These are phyloP conservation scores for Vaccinium corymbosum DNA, from an alignment of 148 eudicot species.

Conservation along the genomic window DNA sequence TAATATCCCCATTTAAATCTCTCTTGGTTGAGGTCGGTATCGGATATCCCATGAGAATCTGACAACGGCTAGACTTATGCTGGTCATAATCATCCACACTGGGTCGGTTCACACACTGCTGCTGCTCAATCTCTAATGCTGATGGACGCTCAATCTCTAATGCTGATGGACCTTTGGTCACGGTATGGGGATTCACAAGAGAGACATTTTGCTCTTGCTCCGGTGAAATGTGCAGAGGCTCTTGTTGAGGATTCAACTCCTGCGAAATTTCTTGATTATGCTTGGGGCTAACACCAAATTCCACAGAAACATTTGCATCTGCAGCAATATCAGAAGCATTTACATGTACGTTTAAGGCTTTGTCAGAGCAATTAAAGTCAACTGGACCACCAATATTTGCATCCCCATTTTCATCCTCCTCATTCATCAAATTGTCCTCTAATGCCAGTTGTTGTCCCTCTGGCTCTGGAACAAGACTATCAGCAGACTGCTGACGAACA, in stretches of 20 bases:
- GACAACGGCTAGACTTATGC: constrained; percentile 20
- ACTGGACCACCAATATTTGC: not conserved
- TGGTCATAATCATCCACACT: constrained; percentile 18
- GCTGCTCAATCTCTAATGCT: constrained; percentile 2
- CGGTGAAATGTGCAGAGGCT: constrained; percentile 11
- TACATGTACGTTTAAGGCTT: constrained; percentile 3
- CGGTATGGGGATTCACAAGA: constrained; percentile 7
- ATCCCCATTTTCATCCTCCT: constrained; percentile 3
- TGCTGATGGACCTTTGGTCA: constrained; percentile 12
- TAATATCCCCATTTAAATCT: constrained; percentile 30
- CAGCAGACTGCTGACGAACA: constrained; percentile 14
- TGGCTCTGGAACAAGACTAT: not conserved
- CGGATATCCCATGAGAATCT: constrained; percentile 32
- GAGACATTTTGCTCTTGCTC: constrained; percentile 12
- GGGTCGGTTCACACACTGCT: constrained; percentile 25
- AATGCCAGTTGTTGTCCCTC: constrained; percentile 16
- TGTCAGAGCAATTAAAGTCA: constrained; percentile 1
- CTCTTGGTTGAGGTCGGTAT: constrained; percentile 28
- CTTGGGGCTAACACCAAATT: constrained; percentile 14
- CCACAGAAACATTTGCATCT: constrained; percentile 13
- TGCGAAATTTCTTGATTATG: constrained; percentile 5
- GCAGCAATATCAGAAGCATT: constrained; percentile 19
- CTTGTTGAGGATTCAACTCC: constrained; percentile 15
- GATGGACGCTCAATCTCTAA: constrained; percentile 14
- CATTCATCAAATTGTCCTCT: constrained; percentile 15